Evolutionary conservation across 1,284 basidiomycete genomes (phyloP).

Genomic region (Taiwanofungus camphoratus): DNA sequence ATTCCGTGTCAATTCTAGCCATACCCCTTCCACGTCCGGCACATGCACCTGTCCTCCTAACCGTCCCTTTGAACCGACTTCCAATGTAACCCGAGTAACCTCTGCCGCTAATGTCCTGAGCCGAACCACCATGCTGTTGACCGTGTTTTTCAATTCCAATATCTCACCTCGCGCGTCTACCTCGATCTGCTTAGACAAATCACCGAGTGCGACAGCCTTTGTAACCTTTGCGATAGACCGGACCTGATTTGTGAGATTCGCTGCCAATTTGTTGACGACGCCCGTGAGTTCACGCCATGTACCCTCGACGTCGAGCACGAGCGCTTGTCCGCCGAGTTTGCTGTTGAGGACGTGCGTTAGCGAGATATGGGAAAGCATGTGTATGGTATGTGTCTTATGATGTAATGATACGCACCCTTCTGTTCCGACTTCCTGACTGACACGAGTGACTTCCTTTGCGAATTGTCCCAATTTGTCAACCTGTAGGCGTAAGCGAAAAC

Average conservation of each 20-base stretch:
- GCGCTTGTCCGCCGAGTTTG: conserved; percentile 88
- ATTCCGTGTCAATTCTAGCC: conserved; percentile 87
- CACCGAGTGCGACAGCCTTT: conserved; percentile 96
- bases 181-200: conserved; percentile 93
- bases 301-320: conserved; percentile 90
- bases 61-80: conserved; percentile 89
- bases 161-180: conserved; percentile 97
- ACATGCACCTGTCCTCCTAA: conserved; percentile 90
- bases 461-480: conserved; percentile 79
- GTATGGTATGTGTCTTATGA: too few species aligned
- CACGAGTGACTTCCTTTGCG: conserved; percentile 81
- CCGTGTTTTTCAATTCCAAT: conserved; percentile 94
- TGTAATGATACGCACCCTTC: conserved; percentile 55
- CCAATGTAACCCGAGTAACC: conserved; percentile 92
- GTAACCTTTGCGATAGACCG: conserved; percentile 94
- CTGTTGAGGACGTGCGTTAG: too few species aligned
- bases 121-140: conserved; percentile 96
- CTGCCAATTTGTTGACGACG: conserved; percentile 90
- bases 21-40: conserved; percentile 92
- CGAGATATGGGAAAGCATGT: too few species aligned
- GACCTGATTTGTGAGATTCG: conserved; percentile 92
- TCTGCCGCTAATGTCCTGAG: conserved; percentile 89
- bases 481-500: conserved; percentile 24
- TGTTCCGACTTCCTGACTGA: conserved; percentile 89
- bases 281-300: conserved; percentile 90